Percentiles rank a stretch among this genome's conserved stretches.
Evolutionary conservation across 306 rosid species (phyloP).

Genomic region (peach (Prunus persica)): Prunus_persica_NCBIv2 NC_034009.1:45545001-45545500

Average conservation of each 20-base stretch:
- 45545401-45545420: not conserved
- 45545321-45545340: no score
- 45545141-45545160: slow-evolving; percentile 60
- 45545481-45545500: not conserved
- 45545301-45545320: not conserved
- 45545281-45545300: not conserved
- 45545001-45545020: slow-evolving; percentile 33
- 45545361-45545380: not conserved
- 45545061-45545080: not conserved
- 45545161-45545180: slow-evolving; percentile 47
- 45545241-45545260: not conserved
- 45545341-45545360: not conserved
- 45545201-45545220: not conserved
- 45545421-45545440: not conserved
- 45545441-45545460: not conserved
- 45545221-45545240: no score
- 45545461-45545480: not conserved
- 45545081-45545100: not conserved
- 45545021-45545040: slow-evolving; percentile 47
- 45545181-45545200: slow-evolving; percentile 16
- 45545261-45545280: not conserved
- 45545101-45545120: not conserved
- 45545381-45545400: not conserved
- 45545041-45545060: not conserved
- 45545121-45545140: slow-evolving; percentile 41